These are phyloP conservation scores for Globisporangium canariense DNA, from an alignment of 352 stramenopile genomes.

Conservation along the genomic window DNA sequence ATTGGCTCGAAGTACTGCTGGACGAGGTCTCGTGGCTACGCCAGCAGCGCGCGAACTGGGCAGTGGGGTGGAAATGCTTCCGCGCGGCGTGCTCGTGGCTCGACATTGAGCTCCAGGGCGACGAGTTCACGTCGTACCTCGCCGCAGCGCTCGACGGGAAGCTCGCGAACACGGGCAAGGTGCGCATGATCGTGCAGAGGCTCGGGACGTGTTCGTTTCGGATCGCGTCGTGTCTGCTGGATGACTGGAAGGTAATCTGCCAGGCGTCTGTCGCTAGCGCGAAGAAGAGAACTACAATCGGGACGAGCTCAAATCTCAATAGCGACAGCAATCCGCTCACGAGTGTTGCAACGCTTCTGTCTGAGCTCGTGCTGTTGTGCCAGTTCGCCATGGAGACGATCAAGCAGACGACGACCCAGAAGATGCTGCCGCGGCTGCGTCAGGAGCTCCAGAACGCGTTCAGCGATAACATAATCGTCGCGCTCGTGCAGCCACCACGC, in stretches of 20 bases:
- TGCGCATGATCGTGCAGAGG: slow-evolving; percentile 31
- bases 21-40: slow-evolving; percentile 28
- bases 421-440: slow-evolving; percentile 43
- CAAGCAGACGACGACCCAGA: slow-evolving; percentile 18
- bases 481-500: slow-evolving; percentile 27
- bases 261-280: neutral
- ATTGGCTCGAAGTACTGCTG: slow-evolving; percentile 35
- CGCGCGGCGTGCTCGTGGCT: slow-evolving; percentile 53
- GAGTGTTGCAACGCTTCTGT: slow-evolving; percentile 21
- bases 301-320: neutral
- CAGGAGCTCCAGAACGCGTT: slow-evolving; percentile 52
- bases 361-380: slow-evolving; percentile 45
- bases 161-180: slow-evolving; percentile 28
- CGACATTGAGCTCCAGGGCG: slow-evolving; percentile 34
- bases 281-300: neutral
- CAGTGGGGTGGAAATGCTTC: slow-evolving; percentile 68
- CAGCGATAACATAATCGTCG: slow-evolving; percentile 31
- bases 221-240: slow-evolving; percentile 29
- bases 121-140: slow-evolving; percentile 34
- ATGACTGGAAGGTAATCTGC: slow-evolving; percentile 40
- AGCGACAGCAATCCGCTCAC: neutral
- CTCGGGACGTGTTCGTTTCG: slow-evolving; percentile 27
- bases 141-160: slow-evolving; percentile 60
- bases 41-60: slow-evolving; percentile 33
- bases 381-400: slow-evolving; percentile 33